Evolutionary conservation across 2,329 filamentous ascomycete species (phyloP), one percentile per base, ranked within the genome.

Genomic region (Peltaster fructicola): DNA sequence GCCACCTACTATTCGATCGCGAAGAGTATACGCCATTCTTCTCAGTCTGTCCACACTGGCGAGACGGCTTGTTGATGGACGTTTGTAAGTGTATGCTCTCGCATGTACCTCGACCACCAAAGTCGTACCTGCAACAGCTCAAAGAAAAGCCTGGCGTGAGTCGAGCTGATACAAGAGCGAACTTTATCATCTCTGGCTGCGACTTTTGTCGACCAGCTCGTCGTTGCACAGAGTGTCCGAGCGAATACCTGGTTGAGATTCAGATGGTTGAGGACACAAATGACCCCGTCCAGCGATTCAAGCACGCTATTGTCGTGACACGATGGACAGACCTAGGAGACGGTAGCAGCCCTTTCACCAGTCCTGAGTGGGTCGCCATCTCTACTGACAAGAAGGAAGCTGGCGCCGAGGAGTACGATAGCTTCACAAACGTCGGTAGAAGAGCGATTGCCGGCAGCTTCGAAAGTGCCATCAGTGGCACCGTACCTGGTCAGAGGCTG

Each of bases 21-120:
- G 61, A 66, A 25, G 66, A 72, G 37, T 72, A 68, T 45, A 60
- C 53, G 26, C 68, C 68, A 1, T 73, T 64, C 41, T 73, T 73
- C 45, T 68, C 63, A 7, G 62, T 59, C 1, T 73, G 68, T 35
- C 56, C 63, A 2, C 68, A 73, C 41, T 73, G 68, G 68, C 55
- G 59, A 10, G 63, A 72, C 32, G 68, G 68, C 10, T 53, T 67
- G 17, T 48, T 73, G 9, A 70, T 68, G 53, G 54, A 60, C 9
- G 48, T 65, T 16, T 67, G 64, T 36, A 73, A 73, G 47, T 73
- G 68, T 39, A 65, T 66, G 3, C 48, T 73, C 7, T 50, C 48
- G 7, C 68, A 73, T 34, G 59, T 73, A 16, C 65, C 65, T 1
- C 44, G 52, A 1, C 50, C 53, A 5, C 52, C 56, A 14, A 39